Base-by-base conservation (phyloP, 495 filamentous ascomycete genomes). In the Aspergillus sclerotiicarbonarius region DNA sequence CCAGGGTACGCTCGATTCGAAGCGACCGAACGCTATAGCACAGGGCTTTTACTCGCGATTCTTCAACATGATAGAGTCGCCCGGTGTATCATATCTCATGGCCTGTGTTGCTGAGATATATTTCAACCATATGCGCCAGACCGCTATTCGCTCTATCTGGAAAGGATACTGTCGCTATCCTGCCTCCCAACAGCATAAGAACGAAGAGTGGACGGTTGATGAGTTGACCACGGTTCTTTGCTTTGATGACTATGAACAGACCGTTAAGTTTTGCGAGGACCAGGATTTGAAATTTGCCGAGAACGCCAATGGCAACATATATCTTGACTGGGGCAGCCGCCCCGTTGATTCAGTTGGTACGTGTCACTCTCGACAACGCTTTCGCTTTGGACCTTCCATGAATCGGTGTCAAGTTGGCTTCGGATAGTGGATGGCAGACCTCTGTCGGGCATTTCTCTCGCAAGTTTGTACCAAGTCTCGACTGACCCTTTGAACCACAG, bases 51-150 rank as follows among this genome's bases (percentile, higher is more conserved):
- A 83, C 63, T 65, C 78, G 18, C 82, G 85, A 25, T 94, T 94
- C 67, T 98, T 95, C 73, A 77, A 76, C 2, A 77, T 94, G 37
- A 75, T 97, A 41, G 79, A 84, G 53, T 86, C 87, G 9, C 80
- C 80, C 2, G 71, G 78, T 51, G 84, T 92, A 2, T 90, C 93
- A 0, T 98, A 96, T 70, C 81, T 92, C 18, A 93, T 95, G 88
- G 93, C 89, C 6, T 97, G 93, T 68, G 87, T 96, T 39, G 92
- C 92, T 2, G 92, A 97, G 67, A 87, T 92, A 15, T 90, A 92
- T 61, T 98, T 98, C 73, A 89, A 87, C 51, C 76, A 84, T 15
- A 77, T 98, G 21, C 90, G 94, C 19, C 86, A 87, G 57, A 84
- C 80, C 18, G 87, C 91, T 6, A 79, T 98, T 45, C 85, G 86